phyloP scores from a whole-genome alignment of 2,329 filamentous ascomycete species.

The Neonectria hederae region DNA sequence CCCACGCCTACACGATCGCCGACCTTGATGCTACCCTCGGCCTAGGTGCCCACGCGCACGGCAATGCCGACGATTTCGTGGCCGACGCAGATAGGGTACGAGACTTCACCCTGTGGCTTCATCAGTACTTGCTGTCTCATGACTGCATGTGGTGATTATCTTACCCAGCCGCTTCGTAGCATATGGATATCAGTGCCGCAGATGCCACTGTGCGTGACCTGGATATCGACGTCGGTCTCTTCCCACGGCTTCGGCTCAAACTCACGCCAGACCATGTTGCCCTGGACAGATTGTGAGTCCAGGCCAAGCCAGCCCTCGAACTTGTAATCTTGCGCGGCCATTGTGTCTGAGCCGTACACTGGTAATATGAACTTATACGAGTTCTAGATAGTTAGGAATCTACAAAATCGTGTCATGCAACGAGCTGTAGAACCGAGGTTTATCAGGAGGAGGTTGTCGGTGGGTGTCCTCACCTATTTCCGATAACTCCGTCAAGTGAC shows the following conservation, averaged over 20 bases:
- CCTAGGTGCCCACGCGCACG: constrained; percentile 61
- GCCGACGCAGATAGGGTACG: constrained; percentile 64
- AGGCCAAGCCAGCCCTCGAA: constrained; percentile 63
- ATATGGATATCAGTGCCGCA: constrained; percentile 70
- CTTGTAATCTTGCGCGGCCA: constrained; percentile 48
- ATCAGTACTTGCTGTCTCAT: background rate
- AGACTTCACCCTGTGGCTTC: background rate
- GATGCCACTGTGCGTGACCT: constrained; percentile 71
- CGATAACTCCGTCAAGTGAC: background rate
- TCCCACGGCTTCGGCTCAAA: constrained; percentile 72
- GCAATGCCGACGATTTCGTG: constrained; percentile 73
- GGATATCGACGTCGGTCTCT: constrained; percentile 71
- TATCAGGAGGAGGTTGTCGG: constrained; percentile 2
- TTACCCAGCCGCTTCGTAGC: constrained; percentile 62
- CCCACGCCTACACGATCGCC: constrained; percentile 73
- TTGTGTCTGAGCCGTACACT: background rate
- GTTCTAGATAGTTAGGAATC: background rate
- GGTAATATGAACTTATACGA: background rate
- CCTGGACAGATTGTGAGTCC: constrained; percentile 51
- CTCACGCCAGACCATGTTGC: constrained; percentile 63
- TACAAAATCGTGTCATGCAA: background rate
- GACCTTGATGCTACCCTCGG: constrained; percentile 59
- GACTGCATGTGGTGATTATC: constrained; percentile 1
- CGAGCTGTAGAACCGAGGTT: constrained; percentile 9
- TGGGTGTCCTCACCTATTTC: background rate